Evolutionary conservation across 805 yeast genomes (phyloP).

Genomic region (Zygosaccharomyces bisporus): DNA sequence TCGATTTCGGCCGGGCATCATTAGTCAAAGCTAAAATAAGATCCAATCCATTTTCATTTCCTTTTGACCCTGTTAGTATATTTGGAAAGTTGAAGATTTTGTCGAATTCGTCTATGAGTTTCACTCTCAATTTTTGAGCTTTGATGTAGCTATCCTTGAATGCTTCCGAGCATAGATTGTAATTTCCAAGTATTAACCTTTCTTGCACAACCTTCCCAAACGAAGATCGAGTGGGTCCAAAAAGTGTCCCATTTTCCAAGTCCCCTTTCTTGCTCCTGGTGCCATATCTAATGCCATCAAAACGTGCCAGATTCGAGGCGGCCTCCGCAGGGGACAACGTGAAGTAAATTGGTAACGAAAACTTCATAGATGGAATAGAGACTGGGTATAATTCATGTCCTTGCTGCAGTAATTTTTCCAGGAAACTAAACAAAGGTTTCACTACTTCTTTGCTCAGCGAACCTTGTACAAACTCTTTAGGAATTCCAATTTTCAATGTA

Average conservation of each 20-base stretch:
- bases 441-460: slow-evolving; percentile 49
- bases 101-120: slow-evolving; percentile 63
- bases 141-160: slow-evolving; percentile 67
- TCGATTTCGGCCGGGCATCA: slow-evolving; percentile 49
- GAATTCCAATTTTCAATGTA: slow-evolving; percentile 61
- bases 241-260: slow-evolving; percentile 40
- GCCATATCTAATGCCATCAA: slow-evolving; percentile 89
- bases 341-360: slow-evolving; percentile 75
- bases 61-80: slow-evolving; percentile 29
- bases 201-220: slow-evolving; percentile 83
- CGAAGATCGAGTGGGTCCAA: slow-evolving; percentile 53
- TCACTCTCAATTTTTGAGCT: slow-evolving; percentile 65
- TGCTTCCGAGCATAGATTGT: slow-evolving; percentile 71
- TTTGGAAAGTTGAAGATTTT: slow-evolving; percentile 53
- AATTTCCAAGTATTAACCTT: slow-evolving; percentile 81
- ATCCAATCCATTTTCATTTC: slow-evolving; percentile 50
- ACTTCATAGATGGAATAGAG: slow-evolving; percentile 64
- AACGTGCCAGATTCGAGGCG: slow-evolving; percentile 83
- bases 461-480: slow-evolving; percentile 58
- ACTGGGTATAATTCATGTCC: slow-evolving; percentile 58
- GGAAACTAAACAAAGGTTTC: slow-evolving; percentile 44
- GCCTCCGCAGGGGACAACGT: slow-evolving; percentile 92
- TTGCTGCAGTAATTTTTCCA: slow-evolving; percentile 41
- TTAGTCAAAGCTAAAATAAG: slow-evolving; percentile 73
- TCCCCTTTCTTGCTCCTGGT: slow-evolving; percentile 40